Percentiles rank a stretch among this genome's conserved stretches.
phyloP scores from a whole-genome alignment of 768 basidiomycete species.

The Podaxis mareebaensis region DNA sequence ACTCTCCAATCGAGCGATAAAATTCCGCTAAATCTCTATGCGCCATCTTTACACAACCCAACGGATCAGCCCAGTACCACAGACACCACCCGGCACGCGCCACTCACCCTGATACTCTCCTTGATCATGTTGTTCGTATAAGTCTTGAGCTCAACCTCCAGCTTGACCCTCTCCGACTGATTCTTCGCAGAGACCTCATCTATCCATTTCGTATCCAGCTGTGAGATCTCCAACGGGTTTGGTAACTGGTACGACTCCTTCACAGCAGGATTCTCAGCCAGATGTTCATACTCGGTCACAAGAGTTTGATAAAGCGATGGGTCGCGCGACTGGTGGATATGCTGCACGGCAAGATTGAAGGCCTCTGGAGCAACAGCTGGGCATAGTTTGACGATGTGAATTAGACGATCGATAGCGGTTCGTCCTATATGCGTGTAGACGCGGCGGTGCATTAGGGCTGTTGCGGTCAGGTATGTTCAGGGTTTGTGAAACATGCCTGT shows the following conservation, averaged over 20 bases:
- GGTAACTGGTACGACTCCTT: constrained; percentile 35
- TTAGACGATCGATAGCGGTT: constrained; percentile 71
- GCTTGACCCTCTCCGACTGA: constrained; percentile 70
- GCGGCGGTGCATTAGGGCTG: not conserved
- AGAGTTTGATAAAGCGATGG: constrained; percentile 55
- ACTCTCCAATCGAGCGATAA: constrained; percentile 73
- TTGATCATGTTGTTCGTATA: constrained; percentile 98
- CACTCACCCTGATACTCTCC: constrained; percentile 88
- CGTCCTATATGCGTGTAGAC: constrained; percentile 50
- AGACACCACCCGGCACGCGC: not conserved
- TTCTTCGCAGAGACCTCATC: constrained; percentile 69
- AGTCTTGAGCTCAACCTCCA: constrained; percentile 93
- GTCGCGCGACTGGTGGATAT: constrained; percentile 71
- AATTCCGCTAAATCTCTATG: constrained; percentile 87
- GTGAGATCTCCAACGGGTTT: constrained; percentile 45
- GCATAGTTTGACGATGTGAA: constrained; percentile 63
- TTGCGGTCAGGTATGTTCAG: not conserved
- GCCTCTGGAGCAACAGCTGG: constrained; percentile 75
- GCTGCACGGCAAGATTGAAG: constrained; percentile 61
- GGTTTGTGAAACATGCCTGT: constrained; percentile 47
- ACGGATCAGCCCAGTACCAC: not conserved
- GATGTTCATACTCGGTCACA: constrained; percentile 55
- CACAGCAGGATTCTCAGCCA: constrained; percentile 30
- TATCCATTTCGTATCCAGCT: constrained; percentile 69
- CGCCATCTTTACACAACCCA: constrained; percentile 64